Conservation (phyloP, 2,329 filamentous ascomycete species). For the Bimuria novae-zelandiae region DNA sequence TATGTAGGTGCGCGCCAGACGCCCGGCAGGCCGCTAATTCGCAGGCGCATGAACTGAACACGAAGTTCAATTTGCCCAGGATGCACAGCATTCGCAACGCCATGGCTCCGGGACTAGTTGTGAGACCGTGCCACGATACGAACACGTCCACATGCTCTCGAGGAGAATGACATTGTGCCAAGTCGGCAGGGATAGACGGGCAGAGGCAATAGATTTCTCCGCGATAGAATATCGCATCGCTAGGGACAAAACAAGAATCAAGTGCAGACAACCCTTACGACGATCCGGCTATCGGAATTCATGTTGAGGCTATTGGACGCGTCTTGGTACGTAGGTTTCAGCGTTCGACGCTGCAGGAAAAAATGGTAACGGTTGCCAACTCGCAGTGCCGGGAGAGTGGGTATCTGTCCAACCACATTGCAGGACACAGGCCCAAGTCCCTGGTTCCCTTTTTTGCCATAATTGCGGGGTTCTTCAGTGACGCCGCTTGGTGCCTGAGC, state of each 20-base stretch:
- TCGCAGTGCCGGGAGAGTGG: conserved; percentile 6
- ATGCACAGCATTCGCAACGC: conserved; percentile 19
- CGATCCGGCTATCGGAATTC: not conserved
- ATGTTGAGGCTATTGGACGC: not conserved
- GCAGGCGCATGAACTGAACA: conserved; percentile 2
- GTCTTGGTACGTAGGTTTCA: not conserved
- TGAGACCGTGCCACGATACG: conserved; percentile 4
- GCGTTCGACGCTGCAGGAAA: not conserved
- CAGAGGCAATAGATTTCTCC: not conserved
- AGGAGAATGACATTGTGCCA: conserved; percentile 1
- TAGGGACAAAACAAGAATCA: not conserved
- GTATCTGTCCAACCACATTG: conserved; percentile 26
- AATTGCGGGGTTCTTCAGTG: conserved; percentile 28
- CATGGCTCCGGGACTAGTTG: conserved; percentile 9
- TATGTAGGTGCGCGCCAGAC: conserved; percentile 14
- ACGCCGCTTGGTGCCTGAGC: conserved; percentile 34
- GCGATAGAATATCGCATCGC: not conserved
- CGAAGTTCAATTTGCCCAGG: conserved; percentile 3
- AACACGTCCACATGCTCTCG: not conserved
- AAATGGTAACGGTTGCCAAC: too few relatives aligned
- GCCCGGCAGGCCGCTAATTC: not conserved
- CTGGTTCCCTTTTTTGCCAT: conserved; percentile 23
- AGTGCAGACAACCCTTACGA: not conserved
- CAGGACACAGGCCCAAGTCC: conserved; percentile 28
- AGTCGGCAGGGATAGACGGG: conserved; percentile 1